A percentile compares a stretch with the other conserved stretches of the same genome.
Conservation (phyloP, 2,329 filamentous ascomycete species). For the Sphaerulina populicola region DNA sequence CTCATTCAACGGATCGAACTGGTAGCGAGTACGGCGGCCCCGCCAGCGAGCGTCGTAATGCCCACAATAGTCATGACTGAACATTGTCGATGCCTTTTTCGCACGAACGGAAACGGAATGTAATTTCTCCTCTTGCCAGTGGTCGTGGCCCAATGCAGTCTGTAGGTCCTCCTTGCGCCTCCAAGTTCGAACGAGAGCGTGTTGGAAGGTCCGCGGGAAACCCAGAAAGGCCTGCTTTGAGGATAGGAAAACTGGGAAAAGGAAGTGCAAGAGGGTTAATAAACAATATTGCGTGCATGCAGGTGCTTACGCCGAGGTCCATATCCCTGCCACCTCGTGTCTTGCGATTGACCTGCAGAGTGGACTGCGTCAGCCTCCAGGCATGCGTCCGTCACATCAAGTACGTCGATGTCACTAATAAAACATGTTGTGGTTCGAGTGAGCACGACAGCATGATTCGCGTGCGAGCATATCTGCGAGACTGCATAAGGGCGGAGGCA, state of each 20-base stretch:
- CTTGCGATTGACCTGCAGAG: conserved; percentile 19
- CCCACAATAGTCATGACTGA: neutral
- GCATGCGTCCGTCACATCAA: conserved; percentile 11
- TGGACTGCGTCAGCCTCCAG: conserved; percentile 14
- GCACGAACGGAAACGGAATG: neutral
- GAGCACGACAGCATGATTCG: conserved; percentile 19
- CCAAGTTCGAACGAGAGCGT: neutral
- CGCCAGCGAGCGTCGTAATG: neutral
- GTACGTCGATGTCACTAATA: conserved; percentile 10
- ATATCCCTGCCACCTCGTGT: conserved; percentile 22
- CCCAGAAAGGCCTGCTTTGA: neutral
- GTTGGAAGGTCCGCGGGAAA: conserved; percentile 1
- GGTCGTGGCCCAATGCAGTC: neutral
- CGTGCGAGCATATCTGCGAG: conserved; percentile 19
- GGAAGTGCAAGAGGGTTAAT: neutral
- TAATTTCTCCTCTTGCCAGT: neutral
- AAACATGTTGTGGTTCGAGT: conserved; percentile 9
- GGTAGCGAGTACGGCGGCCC: neutral
- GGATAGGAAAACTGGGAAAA: neutral
- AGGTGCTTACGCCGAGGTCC: conserved; percentile 11
- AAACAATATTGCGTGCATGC: conserved; percentile 11
- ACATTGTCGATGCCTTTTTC: neutral
- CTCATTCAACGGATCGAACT: conserved; percentile 9
- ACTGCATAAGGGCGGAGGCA: conserved; percentile 7
- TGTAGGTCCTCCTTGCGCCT: neutral